Evolutionary conservation across 108 stramenopile genomes (phyloP).

Genomic region (Skeletonema potamos): DNA sequence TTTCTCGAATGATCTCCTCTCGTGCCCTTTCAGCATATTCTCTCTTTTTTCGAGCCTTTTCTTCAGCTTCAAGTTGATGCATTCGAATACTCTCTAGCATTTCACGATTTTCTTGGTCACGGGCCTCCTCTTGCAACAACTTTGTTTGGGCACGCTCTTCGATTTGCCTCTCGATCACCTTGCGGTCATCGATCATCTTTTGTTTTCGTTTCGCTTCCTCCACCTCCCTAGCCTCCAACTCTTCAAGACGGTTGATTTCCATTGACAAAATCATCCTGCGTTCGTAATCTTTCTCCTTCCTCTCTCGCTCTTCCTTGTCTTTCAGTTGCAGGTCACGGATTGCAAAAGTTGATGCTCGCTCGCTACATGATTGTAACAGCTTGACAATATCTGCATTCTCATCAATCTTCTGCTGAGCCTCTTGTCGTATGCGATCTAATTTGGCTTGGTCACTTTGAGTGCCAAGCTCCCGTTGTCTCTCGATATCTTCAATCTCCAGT

Average conservation of each 20-base stretch:
- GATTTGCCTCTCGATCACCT: conserved; percentile 77
- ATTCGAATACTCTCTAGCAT: conserved; percentile 60
- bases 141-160: conserved; percentile 49
- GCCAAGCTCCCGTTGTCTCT: conserved; percentile 44
- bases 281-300: conserved; percentile 67
- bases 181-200: conserved; percentile 70
- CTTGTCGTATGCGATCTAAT: conserved; percentile 62
- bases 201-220: conserved; percentile 55
- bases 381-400: conserved; percentile 72
- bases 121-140: conserved; percentile 69
- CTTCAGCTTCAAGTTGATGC: conserved; percentile 59
- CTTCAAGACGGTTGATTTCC: conserved; percentile 72
- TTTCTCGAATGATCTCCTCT: conserved; percentile 67
- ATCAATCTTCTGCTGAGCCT: conserved; percentile 69
- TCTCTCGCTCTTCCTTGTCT: conserved; percentile 56
- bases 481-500: conserved; percentile 59
- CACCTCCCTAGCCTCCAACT: conserved; percentile 60
- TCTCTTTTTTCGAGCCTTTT: conserved; percentile 35
- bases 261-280: conserved; percentile 67
- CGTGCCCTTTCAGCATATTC: conserved; percentile 33
- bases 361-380: conserved; percentile 61
- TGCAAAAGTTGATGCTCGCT: conserved; percentile 73
- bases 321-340: conserved; percentile 82
- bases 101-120: conserved; percentile 76
- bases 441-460: conserved; percentile 47